Conservation (phyloP, 208 protist genomes). For the Leishmania tarentolae region DNA sequence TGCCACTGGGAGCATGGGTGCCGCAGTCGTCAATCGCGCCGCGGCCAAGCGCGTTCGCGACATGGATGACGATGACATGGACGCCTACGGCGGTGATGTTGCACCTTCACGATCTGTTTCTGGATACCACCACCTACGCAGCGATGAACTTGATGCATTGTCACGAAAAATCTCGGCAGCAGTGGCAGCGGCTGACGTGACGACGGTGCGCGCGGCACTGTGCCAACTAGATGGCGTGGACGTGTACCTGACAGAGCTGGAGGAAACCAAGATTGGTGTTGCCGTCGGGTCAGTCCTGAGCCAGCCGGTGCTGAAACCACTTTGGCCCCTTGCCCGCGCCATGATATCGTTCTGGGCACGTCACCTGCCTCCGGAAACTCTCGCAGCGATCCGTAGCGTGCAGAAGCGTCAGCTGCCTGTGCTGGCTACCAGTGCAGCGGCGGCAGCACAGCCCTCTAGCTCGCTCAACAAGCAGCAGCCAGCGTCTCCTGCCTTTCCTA, state of each 20-base stretch:
- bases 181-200: slow-evolving; percentile 35
- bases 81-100: neutral
- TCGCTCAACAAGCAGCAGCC: slow-evolving; percentile 18
- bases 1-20: slow-evolving; percentile 2
- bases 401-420: slow-evolving; percentile 26
- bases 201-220: slow-evolving; percentile 47
- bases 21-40: slow-evolving; percentile 11
- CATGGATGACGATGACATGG: slow-evolving; percentile 13
- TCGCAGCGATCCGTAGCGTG: slow-evolving; percentile 54
- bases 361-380: slow-evolving; percentile 62
- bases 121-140: slow-evolving; percentile 24
- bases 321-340: slow-evolving; percentile 71
- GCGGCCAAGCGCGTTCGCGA: slow-evolving; percentile 28
- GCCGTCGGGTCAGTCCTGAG: slow-evolving; percentile 69
- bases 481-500: slow-evolving; percentile 1
- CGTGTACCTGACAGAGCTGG: slow-evolving; percentile 55
- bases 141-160: slow-evolving; percentile 43
- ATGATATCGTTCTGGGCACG: slow-evolving; percentile 78
- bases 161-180: slow-evolving; percentile 48
- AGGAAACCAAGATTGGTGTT: slow-evolving; percentile 74
- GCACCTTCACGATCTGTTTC: neutral
- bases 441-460: slow-evolving; percentile 20
- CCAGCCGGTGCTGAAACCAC: slow-evolving; percentile 33
- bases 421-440: neutral
- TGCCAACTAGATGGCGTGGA: slow-evolving; percentile 63